phyloP scores from a whole-genome alignment of 495 filamentous ascomycete genomes.

The Hyaloscypha variabilis region DNA sequence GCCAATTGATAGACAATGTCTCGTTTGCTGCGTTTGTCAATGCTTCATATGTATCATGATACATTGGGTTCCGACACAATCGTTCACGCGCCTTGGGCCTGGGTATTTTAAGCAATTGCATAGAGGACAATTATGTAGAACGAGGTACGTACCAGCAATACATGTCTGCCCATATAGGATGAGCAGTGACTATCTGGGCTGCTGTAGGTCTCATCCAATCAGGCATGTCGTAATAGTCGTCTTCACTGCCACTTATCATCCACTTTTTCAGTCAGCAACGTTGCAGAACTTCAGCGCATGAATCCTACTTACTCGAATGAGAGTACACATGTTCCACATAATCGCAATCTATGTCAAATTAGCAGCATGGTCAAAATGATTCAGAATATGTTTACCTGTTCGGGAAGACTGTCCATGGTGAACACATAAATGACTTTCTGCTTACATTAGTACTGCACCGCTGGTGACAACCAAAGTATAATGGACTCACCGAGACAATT shows the following conservation, averaged over 20 bases:
- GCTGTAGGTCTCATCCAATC: constrained; percentile 2
- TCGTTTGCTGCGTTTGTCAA: not conserved
- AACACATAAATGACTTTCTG: constrained; percentile 1
- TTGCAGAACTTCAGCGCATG: no score
- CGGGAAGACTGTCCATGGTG: not conserved
- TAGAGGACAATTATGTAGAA: no score
- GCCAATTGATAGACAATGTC: constrained; percentile 6
- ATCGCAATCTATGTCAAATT: not conserved
- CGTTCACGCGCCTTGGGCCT: not conserved
- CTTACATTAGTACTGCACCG: not conserved
- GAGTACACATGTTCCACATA: not conserved
- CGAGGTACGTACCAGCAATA: not conserved
- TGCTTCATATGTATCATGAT: not conserved
- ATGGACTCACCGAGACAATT: not conserved
- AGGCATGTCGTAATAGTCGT: not conserved
- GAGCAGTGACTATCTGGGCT: constrained; percentile 1
- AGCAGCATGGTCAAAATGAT: not conserved
- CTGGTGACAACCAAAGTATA: not conserved
- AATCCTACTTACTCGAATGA: no score
- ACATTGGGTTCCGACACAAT: not conserved
- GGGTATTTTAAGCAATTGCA: not conserved
- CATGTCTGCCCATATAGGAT: not conserved
- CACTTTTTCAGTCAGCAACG: not conserved
- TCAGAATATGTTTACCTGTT: not conserved
- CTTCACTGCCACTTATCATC: not conserved